Base-by-base conservation (phyloP, 306 rosid species). In the Quercus gilva region DNA sequence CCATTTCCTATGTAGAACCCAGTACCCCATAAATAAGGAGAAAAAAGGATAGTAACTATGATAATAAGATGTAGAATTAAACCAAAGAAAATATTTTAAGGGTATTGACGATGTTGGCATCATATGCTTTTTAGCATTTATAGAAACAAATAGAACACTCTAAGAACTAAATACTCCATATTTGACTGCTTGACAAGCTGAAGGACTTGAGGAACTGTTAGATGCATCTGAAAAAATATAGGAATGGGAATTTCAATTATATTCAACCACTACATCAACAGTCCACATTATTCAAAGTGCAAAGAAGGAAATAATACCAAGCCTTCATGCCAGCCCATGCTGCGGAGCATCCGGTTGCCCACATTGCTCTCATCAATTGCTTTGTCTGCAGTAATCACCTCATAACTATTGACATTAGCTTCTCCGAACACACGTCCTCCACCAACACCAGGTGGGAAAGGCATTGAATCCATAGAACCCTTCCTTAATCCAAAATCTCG, bases 241-340 rank as follows among this genome's bases (percentile, higher is more conserved):
- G 45, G 19, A 67, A 35, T 15, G 17, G 20, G 8, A 10, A 33
- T 65, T 65, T 33, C 71, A 65, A 13, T 65, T 33, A 31, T 31
- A 65, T 65, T 3, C 19, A 65, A 65, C 23, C 49, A 65, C 45
- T 31, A 65, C 6, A 65, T 65, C 51, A 65, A 33, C 43, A 33
- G 35, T 17, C 11, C 12, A 5, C 11, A 33, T 18, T 31, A 33
- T 35, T 67, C 23, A 1, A 31, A 35, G 52, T 67, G 52, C 72
- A 75, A 75, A 79, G 90, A 81, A 87, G 64, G 84, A 88, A 85
- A 79, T 53, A 86, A 81, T 95, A 95, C 99, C 99, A 84, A 89
- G 91, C 99, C 99, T 89, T 95, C 98, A 18, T 95, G 99, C 99
- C 99, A 95, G 75, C 99, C 99, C 99, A 95, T 95, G 92, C 78